Conservation (phyloP, 2,329 filamentous ascomycete genomes). For the Alternaria brassicae region DNA sequence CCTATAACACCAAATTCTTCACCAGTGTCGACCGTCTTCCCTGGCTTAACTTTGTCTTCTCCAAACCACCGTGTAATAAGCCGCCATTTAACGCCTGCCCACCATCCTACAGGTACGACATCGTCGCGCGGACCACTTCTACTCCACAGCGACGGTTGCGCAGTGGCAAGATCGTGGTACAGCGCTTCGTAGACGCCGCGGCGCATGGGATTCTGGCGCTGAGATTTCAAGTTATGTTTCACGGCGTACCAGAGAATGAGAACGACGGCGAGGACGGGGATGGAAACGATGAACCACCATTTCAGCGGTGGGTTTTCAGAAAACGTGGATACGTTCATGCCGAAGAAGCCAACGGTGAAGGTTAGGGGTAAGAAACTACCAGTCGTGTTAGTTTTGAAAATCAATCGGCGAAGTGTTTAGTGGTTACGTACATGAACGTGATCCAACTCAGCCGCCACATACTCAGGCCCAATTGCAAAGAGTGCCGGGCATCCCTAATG, state of each 20-base stretch:
- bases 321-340: conserved; percentile 61
- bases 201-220: conserved; percentile 55
- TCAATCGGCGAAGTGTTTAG: too few relatives aligned
- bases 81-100: conserved; percentile 56
- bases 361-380: conserved; percentile 64
- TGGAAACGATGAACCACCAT: conserved; percentile 55
- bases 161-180: conserved; percentile 57
- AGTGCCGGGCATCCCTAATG: conserved; percentile 60
- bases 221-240: conserved; percentile 54
- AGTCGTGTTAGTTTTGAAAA: background rate
- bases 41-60: conserved; percentile 50
- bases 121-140: conserved; percentile 54
- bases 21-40: conserved; percentile 39
- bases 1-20: conserved; percentile 52
- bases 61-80: conserved; percentile 57
- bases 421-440: conserved; percentile 67
- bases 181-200: conserved; percentile 60
- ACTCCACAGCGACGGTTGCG: conserved; percentile 58
- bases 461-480: conserved; percentile 56
- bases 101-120: conserved; percentile 50
- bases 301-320: conserved; percentile 25
- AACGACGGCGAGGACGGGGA: conserved; percentile 57
- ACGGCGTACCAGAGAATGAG: conserved; percentile 57
- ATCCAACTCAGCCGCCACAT: conserved; percentile 69
- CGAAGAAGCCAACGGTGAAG: conserved; percentile 58